These are phyloP conservation scores for Fusarium metavorans DNA, from an alignment of 2,329 filamentous ascomycete genomes.

Conservation along the genomic window DNA sequence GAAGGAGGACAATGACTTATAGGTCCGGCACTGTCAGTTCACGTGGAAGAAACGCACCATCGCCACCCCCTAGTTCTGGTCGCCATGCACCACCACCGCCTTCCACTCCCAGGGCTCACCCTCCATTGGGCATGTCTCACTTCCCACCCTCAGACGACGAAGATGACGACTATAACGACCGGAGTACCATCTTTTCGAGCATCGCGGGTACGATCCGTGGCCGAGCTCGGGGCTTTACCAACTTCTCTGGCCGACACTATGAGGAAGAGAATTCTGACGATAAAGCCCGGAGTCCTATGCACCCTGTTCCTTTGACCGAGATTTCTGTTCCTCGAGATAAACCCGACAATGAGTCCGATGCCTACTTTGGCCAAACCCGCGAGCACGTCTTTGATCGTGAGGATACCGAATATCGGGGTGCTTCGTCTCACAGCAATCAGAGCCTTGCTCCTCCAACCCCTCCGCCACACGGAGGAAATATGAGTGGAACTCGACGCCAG, in stretches of 20 bases:
- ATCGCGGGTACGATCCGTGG: slow-evolving; percentile 66
- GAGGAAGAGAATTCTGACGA: slow-evolving; percentile 53
- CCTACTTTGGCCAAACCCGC: slow-evolving; percentile 53
- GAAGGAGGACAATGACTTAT: slow-evolving; percentile 70
- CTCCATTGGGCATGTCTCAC: slow-evolving; percentile 81
- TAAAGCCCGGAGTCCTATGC: slow-evolving; percentile 66
- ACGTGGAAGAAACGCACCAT: slow-evolving; percentile 43
- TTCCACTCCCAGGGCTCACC: slow-evolving; percentile 46
- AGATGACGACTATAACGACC: slow-evolving; percentile 65
- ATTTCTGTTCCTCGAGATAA: slow-evolving; percentile 66
- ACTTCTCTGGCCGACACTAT: slow-evolving; percentile 48
- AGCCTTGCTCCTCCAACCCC: slow-evolving; percentile 70
- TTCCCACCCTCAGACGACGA: slow-evolving; percentile 77
- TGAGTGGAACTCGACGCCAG: slow-evolving; percentile 75
- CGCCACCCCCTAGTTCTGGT: slow-evolving; percentile 45
- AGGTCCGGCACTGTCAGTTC: slow-evolving; percentile 44
- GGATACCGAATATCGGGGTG: slow-evolving; percentile 63
- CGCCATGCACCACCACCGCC: slow-evolving; percentile 29
- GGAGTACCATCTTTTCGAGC: slow-evolving; percentile 64
- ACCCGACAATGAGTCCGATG: slow-evolving; percentile 55
- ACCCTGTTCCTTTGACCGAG: slow-evolving; percentile 72
- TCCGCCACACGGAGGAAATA: slow-evolving; percentile 69
- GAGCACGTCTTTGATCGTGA: slow-evolving; percentile 61
- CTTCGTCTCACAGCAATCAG: slow-evolving; percentile 57
- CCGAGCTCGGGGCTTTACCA: slow-evolving; percentile 50